Base-by-base conservation (phyloP, 1,284 basidiomycete species). In the Moniliophthora roreri region DNA sequence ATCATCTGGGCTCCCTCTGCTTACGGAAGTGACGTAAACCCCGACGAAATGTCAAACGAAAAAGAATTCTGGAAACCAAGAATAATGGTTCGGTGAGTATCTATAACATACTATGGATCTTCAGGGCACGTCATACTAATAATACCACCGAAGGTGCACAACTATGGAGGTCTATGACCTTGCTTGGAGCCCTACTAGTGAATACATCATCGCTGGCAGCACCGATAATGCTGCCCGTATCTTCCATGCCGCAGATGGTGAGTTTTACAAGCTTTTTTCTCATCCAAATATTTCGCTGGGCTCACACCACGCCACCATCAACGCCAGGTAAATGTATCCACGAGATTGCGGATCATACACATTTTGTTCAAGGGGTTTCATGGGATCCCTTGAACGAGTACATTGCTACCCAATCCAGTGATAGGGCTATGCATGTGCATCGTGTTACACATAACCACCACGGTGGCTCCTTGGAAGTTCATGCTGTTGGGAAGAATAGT, bases 101-200 rank as follows among this genome's bases (percentile, higher is more conserved):
- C 42, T 60, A 26, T 53, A 48, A 20, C 36, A 24, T 52, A 32
- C n/a, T 41, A 36, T 32, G 44, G 50, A 13, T 15, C 39, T n/a
- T 24, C 38, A 7, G 26, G 54, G 39, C 34, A 48, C 52, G 16
- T 23, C 46, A 34, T 48, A 41, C 38, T 40, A 41, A 37, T 18
- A 13, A 4, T 48, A 32, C 5, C 57, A 15, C 24, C 23, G n/a
- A 24, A 90, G 89, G 48, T 88, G 86, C 62, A 93, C 91, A 1
- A 87, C 85, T 11, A 93, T 94, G 81, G 95, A 98, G 69, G 93
- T 99, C 10, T 98, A 99, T 68, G 96, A 99, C 69, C 77, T 99
- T 42, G 93, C 95, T 0, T 99, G 96, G 96, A 95, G 93, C 59
- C 97, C 97, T 0, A 89, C 91, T 21, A 94, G 95, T 44, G 92